Percentiles rank a stretch among this genome's conserved stretches.
Evolutionary conservation across 495 filamentous ascomycete species (phyloP).

Genomic region (Talaromyces proteolyticus): DNA sequence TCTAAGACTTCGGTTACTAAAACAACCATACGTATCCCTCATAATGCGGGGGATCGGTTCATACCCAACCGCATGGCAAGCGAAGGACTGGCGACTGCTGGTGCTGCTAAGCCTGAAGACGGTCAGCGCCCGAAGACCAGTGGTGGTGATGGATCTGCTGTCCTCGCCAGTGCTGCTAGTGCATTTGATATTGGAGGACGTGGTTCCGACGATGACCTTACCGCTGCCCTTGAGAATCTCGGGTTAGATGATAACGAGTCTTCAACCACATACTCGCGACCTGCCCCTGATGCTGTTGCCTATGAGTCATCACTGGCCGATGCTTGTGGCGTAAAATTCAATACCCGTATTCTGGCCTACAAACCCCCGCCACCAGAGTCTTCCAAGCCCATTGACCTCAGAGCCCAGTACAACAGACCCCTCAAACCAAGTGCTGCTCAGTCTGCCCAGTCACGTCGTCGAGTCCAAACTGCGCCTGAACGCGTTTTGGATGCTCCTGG

Average conservation of each 20-base stretch:
- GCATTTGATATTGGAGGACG: conserved; percentile 60
- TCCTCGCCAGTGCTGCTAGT: conserved; percentile 62
- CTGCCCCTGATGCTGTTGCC: conserved; percentile 78
- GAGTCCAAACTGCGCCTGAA: conserved; percentile 90
- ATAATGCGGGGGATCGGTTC: conserved; percentile 84
- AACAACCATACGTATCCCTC: conserved; percentile 71
- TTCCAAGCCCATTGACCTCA: conserved; percentile 94
- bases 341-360: conserved; percentile 95
- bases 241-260: conserved; percentile 60
- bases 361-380: conserved; percentile 96
- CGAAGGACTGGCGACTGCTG: conserved; percentile 76
- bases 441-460: conserved; percentile 79
- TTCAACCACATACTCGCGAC: conserved; percentile 56
- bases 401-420: conserved; percentile 96
- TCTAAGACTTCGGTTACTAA: conserved; percentile 66
- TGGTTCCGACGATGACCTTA: conserved; percentile 66
- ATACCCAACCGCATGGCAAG: conserved; percentile 89
- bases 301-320: conserved; percentile 89
- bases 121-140: conserved; percentile 64
- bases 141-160: conserved; percentile 59
- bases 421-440: conserved; percentile 68
- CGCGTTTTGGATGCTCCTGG: conserved; percentile 96
- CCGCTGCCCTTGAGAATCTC: conserved; percentile 71
- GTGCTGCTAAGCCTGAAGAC: conserved; percentile 74
- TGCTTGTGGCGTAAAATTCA: conserved; percentile 88